phyloP scores from a whole-genome alignment of 371 early-diverging fungal genomes.

The Syncephalis plumigaleata region DNA sequence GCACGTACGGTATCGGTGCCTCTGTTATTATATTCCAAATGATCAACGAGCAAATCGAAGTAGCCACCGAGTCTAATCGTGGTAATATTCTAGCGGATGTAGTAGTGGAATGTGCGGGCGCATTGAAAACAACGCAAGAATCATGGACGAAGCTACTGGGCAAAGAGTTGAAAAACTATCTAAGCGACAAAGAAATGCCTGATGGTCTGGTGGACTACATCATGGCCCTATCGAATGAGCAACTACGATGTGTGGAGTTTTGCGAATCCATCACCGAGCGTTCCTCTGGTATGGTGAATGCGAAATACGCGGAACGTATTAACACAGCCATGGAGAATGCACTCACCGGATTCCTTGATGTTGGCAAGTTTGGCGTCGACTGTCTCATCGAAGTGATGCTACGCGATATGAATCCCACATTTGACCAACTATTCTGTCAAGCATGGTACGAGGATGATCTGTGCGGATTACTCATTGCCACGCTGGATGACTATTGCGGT shows the following conservation, averaged over 20 bases:
- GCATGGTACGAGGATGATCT: constrained; percentile 80
- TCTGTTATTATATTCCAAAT: constrained; percentile 85
- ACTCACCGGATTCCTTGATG: constrained; percentile 66
- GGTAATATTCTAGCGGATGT: constrained; percentile 74
- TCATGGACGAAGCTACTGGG: constrained; percentile 58
- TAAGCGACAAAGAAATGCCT: constrained; percentile 44
- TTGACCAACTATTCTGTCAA: constrained; percentile 48
- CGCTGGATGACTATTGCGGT: constrained; percentile 73
- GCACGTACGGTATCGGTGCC: constrained; percentile 59
- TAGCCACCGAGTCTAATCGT: constrained; percentile 67
- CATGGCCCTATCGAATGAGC: constrained; percentile 88
- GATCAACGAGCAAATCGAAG: constrained; percentile 88
- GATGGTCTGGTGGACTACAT: constrained; percentile 82
- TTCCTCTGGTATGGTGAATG: constrained; percentile 43
- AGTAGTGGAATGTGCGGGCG: constrained; percentile 65
- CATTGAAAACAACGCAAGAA: constrained; percentile 60
- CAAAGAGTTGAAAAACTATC: constrained; percentile 51
- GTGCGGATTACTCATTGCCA: constrained; percentile 67
- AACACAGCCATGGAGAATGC: constrained; percentile 32
- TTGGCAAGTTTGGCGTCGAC: constrained; percentile 50
- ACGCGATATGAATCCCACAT: constrained; percentile 53
- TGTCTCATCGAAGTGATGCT: constrained; percentile 69
- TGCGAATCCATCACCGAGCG: constrained; percentile 58
- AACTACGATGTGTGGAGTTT: constrained; percentile 71
- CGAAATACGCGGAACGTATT: constrained; percentile 39